Percentiles rank a stretch among this genome's conserved stretches.
These are phyloP conservation scores for Colletotrichum costaricense DNA, from an alignment of 2,329 filamentous ascomycete species.

Conservation along the genomic window DNA sequence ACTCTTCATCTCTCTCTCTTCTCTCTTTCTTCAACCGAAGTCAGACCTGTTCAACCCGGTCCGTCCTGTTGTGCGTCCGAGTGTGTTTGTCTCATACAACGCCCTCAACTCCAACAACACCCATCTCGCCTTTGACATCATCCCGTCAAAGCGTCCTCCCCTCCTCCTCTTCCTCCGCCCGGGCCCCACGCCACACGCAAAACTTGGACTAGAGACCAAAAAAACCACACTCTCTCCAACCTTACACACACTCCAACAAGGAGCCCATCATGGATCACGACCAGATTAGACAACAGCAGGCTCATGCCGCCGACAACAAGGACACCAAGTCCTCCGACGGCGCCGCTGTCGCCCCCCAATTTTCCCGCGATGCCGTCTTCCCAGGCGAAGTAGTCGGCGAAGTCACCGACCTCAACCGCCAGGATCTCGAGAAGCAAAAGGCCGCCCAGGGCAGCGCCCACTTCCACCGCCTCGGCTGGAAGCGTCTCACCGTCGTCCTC, in stretches of 20 bases:
- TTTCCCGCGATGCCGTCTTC: constrained; percentile 35
- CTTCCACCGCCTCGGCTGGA: constrained; percentile 67
- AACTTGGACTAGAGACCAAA: too few species aligned
- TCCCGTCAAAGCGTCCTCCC: background rate
- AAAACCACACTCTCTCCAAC: background rate
- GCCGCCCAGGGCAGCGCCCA: constrained; percentile 56
- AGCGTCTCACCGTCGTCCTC: constrained; percentile 65
- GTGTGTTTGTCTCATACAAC: background rate
- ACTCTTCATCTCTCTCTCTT: constrained; percentile 13
- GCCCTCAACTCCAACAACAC: background rate
- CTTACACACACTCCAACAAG: background rate
- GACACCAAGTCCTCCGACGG: constrained; percentile 29
- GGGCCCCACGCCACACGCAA: constrained; percentile 12
- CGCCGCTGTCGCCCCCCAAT: constrained; percentile 30
- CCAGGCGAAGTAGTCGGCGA: constrained; percentile 43
- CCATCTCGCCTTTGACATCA: background rate
- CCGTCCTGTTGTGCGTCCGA: background rate
- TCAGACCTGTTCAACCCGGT: constrained; percentile 29
- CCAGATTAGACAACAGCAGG: constrained; percentile 20
- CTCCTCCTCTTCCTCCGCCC: background rate
- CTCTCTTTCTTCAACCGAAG: constrained; percentile 11
- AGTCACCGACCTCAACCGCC: constrained; percentile 42
- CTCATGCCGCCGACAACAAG: constrained; percentile 17
- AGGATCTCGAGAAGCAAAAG: constrained; percentile 60
- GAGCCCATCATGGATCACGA: constrained; percentile 34